Conservation (phyloP, 441 rosid species). For the Oxalis stricta region DNA sequence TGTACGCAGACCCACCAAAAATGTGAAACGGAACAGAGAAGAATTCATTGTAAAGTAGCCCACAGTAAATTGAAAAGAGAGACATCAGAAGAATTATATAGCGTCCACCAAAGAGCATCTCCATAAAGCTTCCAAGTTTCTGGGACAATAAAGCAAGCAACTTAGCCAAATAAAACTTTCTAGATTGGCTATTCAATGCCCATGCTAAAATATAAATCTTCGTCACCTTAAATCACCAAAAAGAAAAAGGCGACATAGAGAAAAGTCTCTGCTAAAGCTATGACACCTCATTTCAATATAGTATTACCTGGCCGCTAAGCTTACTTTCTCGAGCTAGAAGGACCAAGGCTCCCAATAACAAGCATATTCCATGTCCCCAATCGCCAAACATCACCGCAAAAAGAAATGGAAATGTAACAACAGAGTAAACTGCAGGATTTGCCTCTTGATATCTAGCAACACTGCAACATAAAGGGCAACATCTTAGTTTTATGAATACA, state of each 20-base stretch:
- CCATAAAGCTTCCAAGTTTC: slow-evolving; percentile 99
- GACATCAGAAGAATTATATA: slow-evolving; percentile 84
- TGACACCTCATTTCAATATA: slow-evolving; percentile 9
- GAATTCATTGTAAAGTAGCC: slow-evolving; percentile 92
- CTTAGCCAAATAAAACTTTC: neutral
- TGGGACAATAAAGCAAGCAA: slow-evolving; percentile 15
- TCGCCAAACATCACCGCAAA: slow-evolving; percentile 99
- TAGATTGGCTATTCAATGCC: neutral
- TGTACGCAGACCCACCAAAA: slow-evolving; percentile 89
- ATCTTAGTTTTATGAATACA: neutral
- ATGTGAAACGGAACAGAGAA: slow-evolving; percentile 90
- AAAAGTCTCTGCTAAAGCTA: neutral
- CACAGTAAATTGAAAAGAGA: slow-evolving; percentile 85
- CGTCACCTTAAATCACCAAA: too few species aligned
- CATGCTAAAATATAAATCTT: neutral
- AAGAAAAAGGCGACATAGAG: neutral
- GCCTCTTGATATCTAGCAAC: slow-evolving; percentile 93
- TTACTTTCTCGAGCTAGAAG: slow-evolving; percentile 77
- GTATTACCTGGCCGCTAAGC: slow-evolving; percentile 57
- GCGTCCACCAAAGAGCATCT: slow-evolving; percentile 92
- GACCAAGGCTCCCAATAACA: slow-evolving; percentile 73
- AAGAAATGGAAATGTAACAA: slow-evolving; percentile 86
- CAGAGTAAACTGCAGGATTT: slow-evolving; percentile 85
- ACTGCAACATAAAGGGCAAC: slow-evolving; percentile 35
- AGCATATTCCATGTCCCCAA: slow-evolving; percentile 99